phyloP scores from a whole-genome alignment of 441 rosid genomes.

The Cnidoscolus chayamansa region DNA sequence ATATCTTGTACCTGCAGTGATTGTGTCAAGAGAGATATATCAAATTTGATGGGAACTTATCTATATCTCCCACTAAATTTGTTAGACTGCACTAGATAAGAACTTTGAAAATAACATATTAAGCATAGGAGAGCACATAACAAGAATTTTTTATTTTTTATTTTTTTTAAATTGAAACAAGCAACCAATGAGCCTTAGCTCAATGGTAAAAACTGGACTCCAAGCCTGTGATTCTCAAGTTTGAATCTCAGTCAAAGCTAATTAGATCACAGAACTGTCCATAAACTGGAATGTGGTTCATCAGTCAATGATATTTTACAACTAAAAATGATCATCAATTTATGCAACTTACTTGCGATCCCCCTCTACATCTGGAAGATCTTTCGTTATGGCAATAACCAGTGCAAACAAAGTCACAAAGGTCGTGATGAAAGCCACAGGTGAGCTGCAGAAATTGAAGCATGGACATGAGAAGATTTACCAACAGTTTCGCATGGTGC shows the following conservation, averaged over 20 bases:
- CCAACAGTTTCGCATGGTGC: constrained; percentile 11
- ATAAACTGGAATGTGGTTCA: background rate
- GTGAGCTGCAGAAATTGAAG: constrained; percentile 56
- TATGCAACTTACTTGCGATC: constrained; percentile 76
- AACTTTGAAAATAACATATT: constrained; percentile 7
- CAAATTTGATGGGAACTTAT: background rate
- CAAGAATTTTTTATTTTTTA: background rate
- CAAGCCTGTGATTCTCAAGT: too few species aligned
- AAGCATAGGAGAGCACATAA: background rate
- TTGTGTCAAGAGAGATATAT: background rate
- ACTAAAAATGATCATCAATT: constrained; percentile 5
- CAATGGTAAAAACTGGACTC: too few species aligned
- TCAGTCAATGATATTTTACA: background rate
- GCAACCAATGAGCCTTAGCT: too few species aligned
- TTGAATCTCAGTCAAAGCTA: too few species aligned
- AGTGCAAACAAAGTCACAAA: constrained; percentile 86
- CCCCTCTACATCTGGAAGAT: constrained; percentile 95
- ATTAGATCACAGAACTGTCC: background rate
- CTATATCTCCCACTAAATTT: background rate
- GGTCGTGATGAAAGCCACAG: constrained; percentile 92
- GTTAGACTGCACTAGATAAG: background rate
- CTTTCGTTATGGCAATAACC: constrained; percentile 93
- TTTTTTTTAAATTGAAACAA: too few species aligned
- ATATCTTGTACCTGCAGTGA: constrained; percentile 67
- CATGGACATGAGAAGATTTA: constrained; percentile 14